These are phyloP conservation scores for Solanum sejunctum DNA, from an alignment of 257 asterid species.

Conservation along the genomic window DNA sequence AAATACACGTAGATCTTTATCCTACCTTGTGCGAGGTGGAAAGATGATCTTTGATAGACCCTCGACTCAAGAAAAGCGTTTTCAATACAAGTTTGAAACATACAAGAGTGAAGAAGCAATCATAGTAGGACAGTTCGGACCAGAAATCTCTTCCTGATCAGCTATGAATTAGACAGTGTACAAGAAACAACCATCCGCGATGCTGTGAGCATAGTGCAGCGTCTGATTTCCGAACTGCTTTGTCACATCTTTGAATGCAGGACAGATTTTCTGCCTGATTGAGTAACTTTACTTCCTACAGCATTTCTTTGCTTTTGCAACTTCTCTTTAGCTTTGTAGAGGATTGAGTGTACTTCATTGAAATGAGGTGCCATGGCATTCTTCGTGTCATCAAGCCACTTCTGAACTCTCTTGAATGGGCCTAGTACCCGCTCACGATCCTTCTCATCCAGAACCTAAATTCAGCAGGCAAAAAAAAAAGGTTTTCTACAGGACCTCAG, in stretches of 20 bases:
- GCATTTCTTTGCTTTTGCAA: conserved; percentile 10
- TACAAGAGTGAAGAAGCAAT: neutral
- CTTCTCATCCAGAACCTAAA: conserved; percentile 43
- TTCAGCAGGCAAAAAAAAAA: neutral
- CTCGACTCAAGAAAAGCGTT: no score
- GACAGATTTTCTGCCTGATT: neutral
- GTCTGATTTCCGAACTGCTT: neutral
- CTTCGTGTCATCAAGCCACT: conserved; percentile 55
- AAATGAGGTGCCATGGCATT: conserved; percentile 52
- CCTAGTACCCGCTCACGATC: conserved; percentile 41
- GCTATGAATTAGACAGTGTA: neutral
- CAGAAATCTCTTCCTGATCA: neutral
- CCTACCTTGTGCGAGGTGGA: neutral
- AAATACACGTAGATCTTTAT: neutral
- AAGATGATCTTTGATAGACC: neutral
- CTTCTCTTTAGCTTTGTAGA: conserved; percentile 28
- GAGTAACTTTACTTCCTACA: neutral
- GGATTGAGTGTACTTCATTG: conserved; percentile 42
- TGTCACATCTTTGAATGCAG: conserved; percentile 26
- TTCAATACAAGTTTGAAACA: neutral
- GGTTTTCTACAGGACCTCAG: neutral
- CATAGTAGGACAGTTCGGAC: neutral
- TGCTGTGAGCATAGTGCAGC: neutral
- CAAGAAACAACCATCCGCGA: neutral
- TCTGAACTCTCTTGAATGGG: conserved; percentile 37